A percentile compares a stretch with the other conserved stretches of the same genome.
These are phyloP conservation scores for Phyllosticta citrichinensis DNA, from an alignment of 2,329 filamentous ascomycete genomes.

Conservation along the genomic window DNA sequence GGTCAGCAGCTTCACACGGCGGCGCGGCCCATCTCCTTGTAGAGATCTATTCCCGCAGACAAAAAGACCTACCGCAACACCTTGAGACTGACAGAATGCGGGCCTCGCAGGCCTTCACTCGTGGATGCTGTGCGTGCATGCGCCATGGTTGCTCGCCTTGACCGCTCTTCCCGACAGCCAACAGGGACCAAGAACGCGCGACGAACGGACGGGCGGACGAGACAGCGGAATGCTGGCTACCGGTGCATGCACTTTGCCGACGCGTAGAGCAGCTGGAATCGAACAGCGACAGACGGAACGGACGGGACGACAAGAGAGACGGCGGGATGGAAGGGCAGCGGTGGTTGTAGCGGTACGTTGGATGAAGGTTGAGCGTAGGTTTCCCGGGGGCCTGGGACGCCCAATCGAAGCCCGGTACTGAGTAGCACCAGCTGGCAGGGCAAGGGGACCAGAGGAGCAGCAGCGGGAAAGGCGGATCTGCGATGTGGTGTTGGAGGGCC, in stretches of 20 bases:
- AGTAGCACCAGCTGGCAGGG: neutral
- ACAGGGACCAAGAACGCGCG: neutral
- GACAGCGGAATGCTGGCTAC: neutral
- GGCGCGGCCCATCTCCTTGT: neutral
- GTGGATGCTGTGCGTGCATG: slow-evolving; percentile 29
- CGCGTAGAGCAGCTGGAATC: neutral
- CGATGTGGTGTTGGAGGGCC: neutral
- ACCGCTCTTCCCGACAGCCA: neutral
- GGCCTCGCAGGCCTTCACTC: slow-evolving; percentile 34
- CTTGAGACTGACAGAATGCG: slow-evolving; percentile 78
- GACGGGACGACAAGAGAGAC: neutral
- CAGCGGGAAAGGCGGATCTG: neutral
- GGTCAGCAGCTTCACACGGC: neutral
- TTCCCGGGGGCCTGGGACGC: neutral
- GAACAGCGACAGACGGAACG: neutral
- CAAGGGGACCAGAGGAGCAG: neutral
- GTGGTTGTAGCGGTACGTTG: neutral
- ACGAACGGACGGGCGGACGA: neutral
- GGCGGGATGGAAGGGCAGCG: neutral
- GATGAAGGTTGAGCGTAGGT: neutral
- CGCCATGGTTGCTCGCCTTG: slow-evolving; percentile 20
- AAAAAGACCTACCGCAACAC: slow-evolving; percentile 63
- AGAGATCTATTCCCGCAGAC: neutral
- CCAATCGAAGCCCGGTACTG: neutral
- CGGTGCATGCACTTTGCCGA: neutral